A percentile compares a stretch with the other conserved stretches of the same genome.
Conservation (phyloP, 768 basidiomycete species). For the Boletus bicolor region DNA sequence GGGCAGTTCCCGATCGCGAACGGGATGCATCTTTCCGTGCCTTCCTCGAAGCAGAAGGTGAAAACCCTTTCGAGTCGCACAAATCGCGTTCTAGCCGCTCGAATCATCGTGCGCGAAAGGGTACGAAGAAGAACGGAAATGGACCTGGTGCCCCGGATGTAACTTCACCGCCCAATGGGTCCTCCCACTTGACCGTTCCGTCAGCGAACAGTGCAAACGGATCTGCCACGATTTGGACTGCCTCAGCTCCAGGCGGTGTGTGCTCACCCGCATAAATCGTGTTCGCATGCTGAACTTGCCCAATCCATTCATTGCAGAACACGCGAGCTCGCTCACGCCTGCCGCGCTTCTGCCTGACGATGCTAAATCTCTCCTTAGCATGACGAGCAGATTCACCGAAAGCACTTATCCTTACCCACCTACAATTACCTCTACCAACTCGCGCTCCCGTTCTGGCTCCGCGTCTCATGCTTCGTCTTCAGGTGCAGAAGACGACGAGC, state of each 20-base stretch:
- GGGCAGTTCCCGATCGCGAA: constrained; percentile 97
- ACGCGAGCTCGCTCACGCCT: constrained; percentile 11
- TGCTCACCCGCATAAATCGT: constrained; percentile 3
- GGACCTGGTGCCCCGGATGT: neutral
- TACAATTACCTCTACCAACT: constrained; percentile 18
- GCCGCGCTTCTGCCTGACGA: constrained; percentile 22
- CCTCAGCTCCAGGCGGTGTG: constrained; percentile 22
- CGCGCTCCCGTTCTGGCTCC: constrained; percentile 19
- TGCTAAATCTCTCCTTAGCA: constrained; percentile 28
- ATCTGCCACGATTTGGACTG: neutral
- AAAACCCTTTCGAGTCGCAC: constrained; percentile 45
- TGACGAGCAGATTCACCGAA: constrained; percentile 27
- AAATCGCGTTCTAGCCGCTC: constrained; percentile 17
- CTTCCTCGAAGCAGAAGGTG: constrained; percentile 91
- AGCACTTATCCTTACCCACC: constrained; percentile 27
- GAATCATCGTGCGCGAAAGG: constrained; percentile 4
- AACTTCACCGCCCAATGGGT: neutral
- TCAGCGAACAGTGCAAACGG: constrained; percentile 5
- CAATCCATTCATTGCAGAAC: constrained; percentile 13
- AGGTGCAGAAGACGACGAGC: constrained; percentile 22
- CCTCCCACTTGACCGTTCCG: constrained; percentile 2
- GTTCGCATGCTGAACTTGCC: constrained; percentile 14
- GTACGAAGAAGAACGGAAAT: constrained; percentile 5
- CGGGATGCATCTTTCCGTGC: constrained; percentile 87
- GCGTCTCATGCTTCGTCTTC: constrained; percentile 16